Percentiles rank a stretch among this genome's conserved stretches.
Evolutionary conservation across 176 grass and related monocot species (phyloP).

Genomic region (Cenchrus purpureus): DNA sequence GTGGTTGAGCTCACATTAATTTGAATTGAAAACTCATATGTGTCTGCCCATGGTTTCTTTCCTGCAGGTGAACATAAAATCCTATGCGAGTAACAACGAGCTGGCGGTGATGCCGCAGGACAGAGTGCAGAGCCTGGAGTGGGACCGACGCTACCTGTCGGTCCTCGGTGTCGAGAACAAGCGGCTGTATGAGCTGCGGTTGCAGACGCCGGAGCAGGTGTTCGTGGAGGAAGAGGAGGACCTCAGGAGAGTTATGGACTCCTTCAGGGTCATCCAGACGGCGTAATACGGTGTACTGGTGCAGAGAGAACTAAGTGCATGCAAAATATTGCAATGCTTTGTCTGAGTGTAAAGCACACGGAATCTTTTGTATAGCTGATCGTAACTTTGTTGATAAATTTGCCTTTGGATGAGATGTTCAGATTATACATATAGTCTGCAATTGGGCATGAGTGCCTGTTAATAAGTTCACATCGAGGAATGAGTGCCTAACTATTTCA

Average conservation of each 20-base stretch:
- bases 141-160: conserved; percentile 84
- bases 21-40: conserved; percentile 15
- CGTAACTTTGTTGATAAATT: neutral
- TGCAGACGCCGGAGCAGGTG: conserved; percentile 81
- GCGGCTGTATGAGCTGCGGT: conserved; percentile 70
- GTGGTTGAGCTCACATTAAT: neutral
- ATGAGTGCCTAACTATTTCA: too few relatives aligned
- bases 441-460: neutral
- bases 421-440: neutral
- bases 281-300: neutral
- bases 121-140: conserved; percentile 80
- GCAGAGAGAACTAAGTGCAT: neutral
- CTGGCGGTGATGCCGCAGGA: conserved; percentile 93
- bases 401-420: neutral
- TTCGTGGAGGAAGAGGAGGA: conserved; percentile 76
- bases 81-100: conserved; percentile 91
- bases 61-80: conserved; percentile 92
- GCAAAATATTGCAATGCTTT: conserved; percentile 17
- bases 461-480: too few relatives aligned
- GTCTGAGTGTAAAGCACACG: neutral
- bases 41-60: neutral
- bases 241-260: conserved; percentile 81
- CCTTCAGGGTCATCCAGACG: conserved; percentile 72
- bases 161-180: conserved; percentile 96
- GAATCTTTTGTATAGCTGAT: conserved; percentile 24